Evolutionary conservation across 1,284 basidiomycete species (phyloP).

Genomic region (Leccinum fuscescens): DNA sequence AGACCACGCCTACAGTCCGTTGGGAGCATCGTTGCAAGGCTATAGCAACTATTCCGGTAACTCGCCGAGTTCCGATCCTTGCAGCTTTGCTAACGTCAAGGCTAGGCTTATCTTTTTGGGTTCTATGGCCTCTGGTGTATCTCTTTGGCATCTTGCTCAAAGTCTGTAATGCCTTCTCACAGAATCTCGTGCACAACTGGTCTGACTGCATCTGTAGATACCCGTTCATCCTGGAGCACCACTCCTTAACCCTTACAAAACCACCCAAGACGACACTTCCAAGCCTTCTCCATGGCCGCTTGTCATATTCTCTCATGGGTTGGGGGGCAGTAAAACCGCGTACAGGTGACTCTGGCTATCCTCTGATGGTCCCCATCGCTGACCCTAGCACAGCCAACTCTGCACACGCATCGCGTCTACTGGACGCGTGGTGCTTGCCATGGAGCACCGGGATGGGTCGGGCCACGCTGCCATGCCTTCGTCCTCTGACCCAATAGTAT

Average conservation of each 20-base stretch:
- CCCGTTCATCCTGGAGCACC: slow-evolving; percentile 58
- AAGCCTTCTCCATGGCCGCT: slow-evolving; percentile 56
- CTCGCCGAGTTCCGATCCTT: background rate
- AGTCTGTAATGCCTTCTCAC: slow-evolving; percentile 22
- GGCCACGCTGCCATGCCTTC: slow-evolving; percentile 46
- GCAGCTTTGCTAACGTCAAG: background rate
- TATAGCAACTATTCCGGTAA: slow-evolving; percentile 44
- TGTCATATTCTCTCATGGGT: slow-evolving; percentile 79
- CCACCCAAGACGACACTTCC: slow-evolving; percentile 1
- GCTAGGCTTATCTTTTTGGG: slow-evolving; percentile 40
- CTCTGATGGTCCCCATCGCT: background rate
- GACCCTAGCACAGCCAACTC: slow-evolving; percentile 49
- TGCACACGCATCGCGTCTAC: slow-evolving; percentile 69
- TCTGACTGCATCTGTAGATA: slow-evolving; percentile 37
- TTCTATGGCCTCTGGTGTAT: slow-evolving; percentile 51
- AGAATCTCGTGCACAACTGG: background rate
- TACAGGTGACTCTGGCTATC: slow-evolving; percentile 52
- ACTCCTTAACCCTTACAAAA: slow-evolving; percentile 42
- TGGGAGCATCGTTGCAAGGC: slow-evolving; percentile 43
- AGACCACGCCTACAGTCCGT: slow-evolving; percentile 35
- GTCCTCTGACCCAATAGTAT: slow-evolving; percentile 34
- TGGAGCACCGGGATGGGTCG: slow-evolving; percentile 79
- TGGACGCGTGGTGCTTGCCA: slow-evolving; percentile 72
- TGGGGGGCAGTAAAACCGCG: slow-evolving; percentile 69
- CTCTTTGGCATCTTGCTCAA: slow-evolving; percentile 47